These are phyloP conservation scores for Paratinospora sagittata DNA, from an alignment of 164 flowering plant species.

Conservation along the genomic window DNA sequence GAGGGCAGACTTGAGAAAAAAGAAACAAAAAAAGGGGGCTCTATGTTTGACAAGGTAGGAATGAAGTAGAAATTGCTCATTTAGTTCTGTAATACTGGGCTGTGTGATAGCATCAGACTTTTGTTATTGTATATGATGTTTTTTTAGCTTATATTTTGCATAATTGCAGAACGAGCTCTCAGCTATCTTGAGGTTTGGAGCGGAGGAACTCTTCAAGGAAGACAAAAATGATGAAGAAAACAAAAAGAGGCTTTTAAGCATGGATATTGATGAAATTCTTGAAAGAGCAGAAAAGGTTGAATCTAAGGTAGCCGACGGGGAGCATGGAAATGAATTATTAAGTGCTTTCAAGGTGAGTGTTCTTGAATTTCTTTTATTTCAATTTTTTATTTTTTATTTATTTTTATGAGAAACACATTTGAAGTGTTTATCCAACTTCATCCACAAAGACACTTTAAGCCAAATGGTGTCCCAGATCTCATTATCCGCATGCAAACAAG, in stretches of 20 bases:
- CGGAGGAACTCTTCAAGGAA: slow-evolving; percentile 96
- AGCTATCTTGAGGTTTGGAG: slow-evolving; percentile 97
- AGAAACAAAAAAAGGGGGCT: slow-evolving; percentile 83
- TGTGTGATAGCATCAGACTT: neutral
- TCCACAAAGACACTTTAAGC: too few relatives aligned
- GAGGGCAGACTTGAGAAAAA: slow-evolving; percentile 97
- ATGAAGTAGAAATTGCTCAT: neutral
- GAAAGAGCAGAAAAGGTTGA: slow-evolving; percentile 99
- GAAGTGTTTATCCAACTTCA: neutral
- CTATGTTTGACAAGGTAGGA: slow-evolving; percentile 86
- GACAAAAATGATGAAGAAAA: slow-evolving; percentile 95
- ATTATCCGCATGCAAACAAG: too few relatives aligned
- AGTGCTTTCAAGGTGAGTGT: slow-evolving; percentile 81
- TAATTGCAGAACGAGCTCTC: slow-evolving; percentile 86
- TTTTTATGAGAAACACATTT: neutral
- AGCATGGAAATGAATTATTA: slow-evolving; percentile 69
- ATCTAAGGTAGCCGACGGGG: slow-evolving; percentile 58
- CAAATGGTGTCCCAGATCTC: too few relatives aligned
- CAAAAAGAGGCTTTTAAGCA: slow-evolving; percentile 70
- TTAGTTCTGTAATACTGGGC: neutral
- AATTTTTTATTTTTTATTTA: neutral
- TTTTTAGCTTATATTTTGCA: neutral
- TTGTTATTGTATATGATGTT: neutral
- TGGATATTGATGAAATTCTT: slow-evolving; percentile 99
- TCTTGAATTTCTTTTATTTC: too few relatives aligned